Evolutionary conservation across 345 rosid genomes (phyloP), one percentile per base, ranked within the genome.

Genomic region (Populus deltoides): DNA sequence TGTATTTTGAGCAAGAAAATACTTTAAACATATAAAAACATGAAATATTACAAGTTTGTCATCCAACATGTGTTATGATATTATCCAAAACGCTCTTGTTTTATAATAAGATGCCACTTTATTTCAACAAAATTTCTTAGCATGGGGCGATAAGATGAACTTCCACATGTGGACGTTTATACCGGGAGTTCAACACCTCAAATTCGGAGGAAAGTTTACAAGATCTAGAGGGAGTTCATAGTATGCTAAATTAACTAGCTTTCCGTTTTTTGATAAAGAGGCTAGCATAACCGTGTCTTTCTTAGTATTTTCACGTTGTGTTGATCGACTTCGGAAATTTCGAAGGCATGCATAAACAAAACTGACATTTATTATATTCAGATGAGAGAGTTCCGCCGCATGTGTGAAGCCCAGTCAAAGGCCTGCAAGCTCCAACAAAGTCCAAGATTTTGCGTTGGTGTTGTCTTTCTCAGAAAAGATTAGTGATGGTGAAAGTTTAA

Each of bases 391-490:
- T 53, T 53, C 24, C 7, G 24, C 18, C 7, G 24, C 10, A 53
- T 11, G 41, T 3, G 39, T 16, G 69, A 25, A 66, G 10, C 39
- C 78, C 49, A 22, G 69, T 74, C 75, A 25, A 72, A 67, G 82
- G 81, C 79, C 79, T 74, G 87, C 85, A 68, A 55, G 81, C 76
- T 66, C 86, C 79, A 72, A 77, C 68, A 59, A 80, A 75, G 70
- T 80, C 77, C 80, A 63, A 75, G 51, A 41, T 81, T 68, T 9
- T 72, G 79, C 82, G 47, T 71, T 80, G 80, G 65, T 62, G 43
- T 61, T 78, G 33, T 74, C 73, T 74, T 74, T 75, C 41, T 66
- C 41, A 35, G 68, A 57, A 67, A 72, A 25, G 59, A 53, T 7
- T 20, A 22, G 24, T 59, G 20, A 25, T 66, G 20, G 16, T 66